Evolutionary conservation across 352 stramenopile species (phyloP), one percentile per base, ranked within the genome.

Genomic region (Phytophthora colocasiae): DNA sequence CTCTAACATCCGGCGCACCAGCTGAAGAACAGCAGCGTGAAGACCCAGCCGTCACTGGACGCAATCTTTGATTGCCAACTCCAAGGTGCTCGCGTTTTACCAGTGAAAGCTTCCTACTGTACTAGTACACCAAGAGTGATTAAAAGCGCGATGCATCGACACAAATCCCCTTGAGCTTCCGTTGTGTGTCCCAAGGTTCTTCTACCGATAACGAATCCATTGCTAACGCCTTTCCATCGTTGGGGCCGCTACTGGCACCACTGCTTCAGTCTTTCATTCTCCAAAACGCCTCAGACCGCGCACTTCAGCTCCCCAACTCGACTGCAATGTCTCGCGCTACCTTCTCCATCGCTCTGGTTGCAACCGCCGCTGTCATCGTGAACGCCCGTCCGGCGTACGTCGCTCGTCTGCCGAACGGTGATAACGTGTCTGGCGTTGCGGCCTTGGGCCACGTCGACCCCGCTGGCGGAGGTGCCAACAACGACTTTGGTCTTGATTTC

Each of bases 371-470:
- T n/a, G 71, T 57, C 8, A 31, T 66, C 36, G 66, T 69, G 27
- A 63, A 53, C 50, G 73, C 69, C 1, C 65, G 50, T 10, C 57
- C 61, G 29, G 43, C 47, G 3, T 78, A 81, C 66, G 47, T 69
- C 14, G 57, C 65, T 17, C 50, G 40, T 10, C 24, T 81, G 17
- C 70, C 73, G 12, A 81, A 81, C 45, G 73, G 73, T 9, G 70
- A 52, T 39, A 71, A 72, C 36, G 73, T 81, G 10, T 34, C 51
- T 0, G 65, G 66, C 29, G 69, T 80, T 6, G 31, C 39, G 1
- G 78, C 78, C n/a, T 12, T 86, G 29, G 75, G 78, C 15, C 78
- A 86, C 62, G 34, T 70, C 2, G 24, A 78, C 34, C 27, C 65
- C 2, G 45, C 22, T 11, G 73, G 69, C 12, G 77, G 71, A 4